Conservation (phyloP, 495 filamentous ascomycete species). For the Penicillium nucicola region DNA sequence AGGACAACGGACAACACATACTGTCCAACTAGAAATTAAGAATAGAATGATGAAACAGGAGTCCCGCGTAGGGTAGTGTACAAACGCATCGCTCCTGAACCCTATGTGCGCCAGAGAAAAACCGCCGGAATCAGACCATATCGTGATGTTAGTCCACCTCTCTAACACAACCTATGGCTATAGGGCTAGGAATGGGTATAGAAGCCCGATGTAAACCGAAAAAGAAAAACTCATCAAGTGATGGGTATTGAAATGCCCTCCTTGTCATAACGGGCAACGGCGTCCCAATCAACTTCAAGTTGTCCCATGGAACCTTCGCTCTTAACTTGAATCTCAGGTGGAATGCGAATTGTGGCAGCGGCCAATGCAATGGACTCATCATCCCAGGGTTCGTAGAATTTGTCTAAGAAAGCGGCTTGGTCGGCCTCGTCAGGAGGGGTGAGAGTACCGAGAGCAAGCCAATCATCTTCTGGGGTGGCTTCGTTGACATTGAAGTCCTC, state of each 20-base stretch:
- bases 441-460: slow-evolving; percentile 31
- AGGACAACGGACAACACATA: slow-evolving; percentile 21
- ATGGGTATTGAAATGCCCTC: background rate
- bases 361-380: slow-evolving; percentile 12
- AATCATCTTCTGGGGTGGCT: slow-evolving; percentile 41
- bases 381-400: slow-evolving; percentile 17
- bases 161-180: slow-evolving; percentile 3
- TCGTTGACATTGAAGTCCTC: slow-evolving; percentile 44
- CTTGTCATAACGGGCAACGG: slow-evolving; percentile 2
- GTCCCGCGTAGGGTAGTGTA: slow-evolving; percentile 23
- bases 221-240: slow-evolving; percentile 2
- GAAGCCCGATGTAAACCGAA: background rate
- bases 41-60: slow-evolving; percentile 8
- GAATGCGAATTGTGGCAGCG: slow-evolving; percentile 17
- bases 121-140: slow-evolving; percentile 5
- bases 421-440: slow-evolving; percentile 27
- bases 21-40: slow-evolving; percentile 7
- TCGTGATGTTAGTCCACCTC: slow-evolving; percentile 17
- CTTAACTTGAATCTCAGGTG: slow-evolving; percentile 10
- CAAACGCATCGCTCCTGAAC: slow-evolving; percentile 22
- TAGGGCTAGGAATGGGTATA: slow-evolving; percentile 13
- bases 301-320: background rate
- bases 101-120: slow-evolving; percentile 22
- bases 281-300: slow-evolving; percentile 7
- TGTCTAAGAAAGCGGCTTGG: slow-evolving; percentile 5